These are phyloP conservation scores for Xanthoceras sorbifolium DNA, from an alignment of 345 rosid genomes.

Conservation along the genomic window DNA sequence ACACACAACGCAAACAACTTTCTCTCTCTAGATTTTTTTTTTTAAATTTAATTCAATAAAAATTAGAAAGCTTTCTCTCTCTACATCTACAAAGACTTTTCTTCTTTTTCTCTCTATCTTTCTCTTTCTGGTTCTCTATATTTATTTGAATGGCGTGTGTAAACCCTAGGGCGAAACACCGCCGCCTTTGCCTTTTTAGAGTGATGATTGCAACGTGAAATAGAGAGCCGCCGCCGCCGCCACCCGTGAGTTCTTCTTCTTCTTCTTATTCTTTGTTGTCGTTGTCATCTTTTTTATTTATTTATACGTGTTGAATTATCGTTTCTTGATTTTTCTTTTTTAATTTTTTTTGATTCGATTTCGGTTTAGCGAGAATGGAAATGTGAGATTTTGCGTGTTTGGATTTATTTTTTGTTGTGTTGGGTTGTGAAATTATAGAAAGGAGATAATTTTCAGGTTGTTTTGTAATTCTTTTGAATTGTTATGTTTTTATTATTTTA, in stretches of 20 bases:
- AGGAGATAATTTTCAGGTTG: neutral
- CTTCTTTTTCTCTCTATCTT: conserved; percentile 2
- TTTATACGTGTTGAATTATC: too few relatives aligned
- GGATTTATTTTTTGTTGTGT: neutral
- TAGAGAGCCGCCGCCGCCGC: neutral
- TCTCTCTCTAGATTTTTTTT: neutral
- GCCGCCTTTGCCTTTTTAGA: conserved; percentile 47
- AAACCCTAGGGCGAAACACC: conserved; percentile 49
- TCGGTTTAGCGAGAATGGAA: neutral
- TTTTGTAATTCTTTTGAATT: neutral
- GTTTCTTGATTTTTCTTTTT: neutral
- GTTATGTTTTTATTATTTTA: neutral
- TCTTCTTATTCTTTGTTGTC: neutral
- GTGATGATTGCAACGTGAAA: neutral
- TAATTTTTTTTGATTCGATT: neutral
- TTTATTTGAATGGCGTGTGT: conserved; percentile 22
- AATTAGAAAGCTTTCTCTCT: conserved; percentile 6
- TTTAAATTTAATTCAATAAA: neutral
- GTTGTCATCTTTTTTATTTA: too few relatives aligned
- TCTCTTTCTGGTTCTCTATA: conserved; percentile 12
- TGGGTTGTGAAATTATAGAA: neutral
- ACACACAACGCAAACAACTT: neutral
- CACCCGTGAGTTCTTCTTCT: neutral
- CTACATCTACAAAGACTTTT: conserved; percentile 27
- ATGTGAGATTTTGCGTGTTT: neutral